Percentiles rank a stretch among this genome's conserved stretches.
phyloP scores from a whole-genome alignment of 179 eudicot species.

The Vitellaria paradoxa region DNA sequence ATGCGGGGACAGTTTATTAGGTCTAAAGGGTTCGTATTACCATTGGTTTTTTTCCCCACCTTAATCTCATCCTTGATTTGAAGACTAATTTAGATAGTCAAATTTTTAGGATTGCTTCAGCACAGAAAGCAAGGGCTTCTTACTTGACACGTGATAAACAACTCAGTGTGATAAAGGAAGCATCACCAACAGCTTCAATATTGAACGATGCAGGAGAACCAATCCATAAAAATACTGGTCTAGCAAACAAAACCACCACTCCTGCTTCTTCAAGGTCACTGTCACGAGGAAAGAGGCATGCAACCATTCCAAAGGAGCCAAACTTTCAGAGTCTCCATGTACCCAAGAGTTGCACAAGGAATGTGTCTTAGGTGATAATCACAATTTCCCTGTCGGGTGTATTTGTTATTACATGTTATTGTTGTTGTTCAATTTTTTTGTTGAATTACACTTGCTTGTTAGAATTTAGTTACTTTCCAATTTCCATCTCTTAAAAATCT shows the following conservation, averaged over 20 bases:
- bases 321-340: slow-evolving; percentile 39
- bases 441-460: slow-evolving; percentile 21
- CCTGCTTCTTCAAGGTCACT: slow-evolving; percentile 21
- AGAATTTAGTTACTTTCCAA: not conserved
- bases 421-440: slow-evolving; percentile 28
- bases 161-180: slow-evolving; percentile 25
- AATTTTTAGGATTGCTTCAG: slow-evolving; percentile 21
- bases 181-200: slow-evolving; percentile 23
- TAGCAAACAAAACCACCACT: slow-evolving; percentile 19
- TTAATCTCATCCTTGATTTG: not conserved
- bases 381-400: not conserved
- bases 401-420: not conserved
- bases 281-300: slow-evolving; percentile 32
- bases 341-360: slow-evolving; percentile 39
- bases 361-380: slow-evolving; percentile 12
- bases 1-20: slow-evolving; percentile 24
- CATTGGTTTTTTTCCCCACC: not conserved
- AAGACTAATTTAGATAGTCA: not conserved
- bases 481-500: not conserved
- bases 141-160: slow-evolving; percentile 21
- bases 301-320: slow-evolving; percentile 48
- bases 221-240: slow-evolving; percentile 6
- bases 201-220: slow-evolving; percentile 22
- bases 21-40: slow-evolving; percentile 47
- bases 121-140: slow-evolving; percentile 24